Evolutionary conservation across 2,329 filamentous ascomycete genomes (phyloP).

Genomic region (Penicillium digitatum): DNA sequence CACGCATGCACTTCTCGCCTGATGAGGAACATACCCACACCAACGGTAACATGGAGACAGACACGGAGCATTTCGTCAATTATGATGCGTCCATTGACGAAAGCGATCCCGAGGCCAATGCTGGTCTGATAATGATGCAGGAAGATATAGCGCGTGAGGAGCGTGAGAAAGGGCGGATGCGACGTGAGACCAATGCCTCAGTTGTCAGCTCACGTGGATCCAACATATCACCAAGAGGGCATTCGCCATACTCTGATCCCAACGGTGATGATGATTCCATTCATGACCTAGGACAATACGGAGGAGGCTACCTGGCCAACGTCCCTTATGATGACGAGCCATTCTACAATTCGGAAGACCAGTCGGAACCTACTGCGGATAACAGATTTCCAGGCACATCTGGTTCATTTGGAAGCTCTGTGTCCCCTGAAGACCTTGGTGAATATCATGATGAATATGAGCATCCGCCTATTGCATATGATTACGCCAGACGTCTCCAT

Average conservation of each 20-base stretch:
- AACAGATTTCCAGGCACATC: constrained; percentile 21
- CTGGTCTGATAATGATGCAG: constrained; percentile 77
- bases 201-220: constrained; percentile 44
- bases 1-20: constrained; percentile 34
- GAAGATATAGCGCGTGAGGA: constrained; percentile 59
- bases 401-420: constrained; percentile 28
- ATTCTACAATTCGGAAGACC: constrained; percentile 16
- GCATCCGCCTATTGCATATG: constrained; percentile 43
- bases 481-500: constrained; percentile 56
- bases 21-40: constrained; percentile 46
- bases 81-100: constrained; percentile 61
- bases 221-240: constrained; percentile 39
- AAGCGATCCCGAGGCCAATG: constrained; percentile 81
- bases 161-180: constrained; percentile 49
- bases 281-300: constrained; percentile 70
- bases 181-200: constrained; percentile 54
- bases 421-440: constrained; percentile 23
- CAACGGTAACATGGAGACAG: constrained; percentile 48
- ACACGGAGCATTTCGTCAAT: constrained; percentile 44
- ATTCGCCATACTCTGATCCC: constrained; percentile 27
- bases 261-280: constrained; percentile 67
- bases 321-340: constrained; percentile 58
- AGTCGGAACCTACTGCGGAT: constrained; percentile 15
- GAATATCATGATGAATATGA: constrained; percentile 35
- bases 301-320: constrained; percentile 64